Base-by-base conservation (phyloP, 805 yeast species). In the Barnettozyma populi region DNA sequence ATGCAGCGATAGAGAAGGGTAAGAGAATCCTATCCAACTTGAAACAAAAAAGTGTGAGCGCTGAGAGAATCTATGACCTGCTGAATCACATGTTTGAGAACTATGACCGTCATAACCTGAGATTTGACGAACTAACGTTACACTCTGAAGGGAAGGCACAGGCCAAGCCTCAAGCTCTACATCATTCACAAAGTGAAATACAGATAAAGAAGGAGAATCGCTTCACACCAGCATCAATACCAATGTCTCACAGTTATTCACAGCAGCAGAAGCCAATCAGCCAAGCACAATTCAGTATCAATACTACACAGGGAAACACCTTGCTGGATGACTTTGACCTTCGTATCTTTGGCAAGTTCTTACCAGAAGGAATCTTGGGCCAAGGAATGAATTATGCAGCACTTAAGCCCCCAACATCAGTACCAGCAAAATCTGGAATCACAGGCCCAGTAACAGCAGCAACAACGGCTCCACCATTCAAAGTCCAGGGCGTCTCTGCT, bases 281-380 rank as follows among this genome's bases (percentile, higher is more conserved):
- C 37, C 37, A 35, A 31, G 8, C 42, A 21, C 40, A 29, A 3
- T 24, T 39, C n/a, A 44, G 27, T 35, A 40, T 41, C 27, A 44
- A 44, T 31, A 41, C 50, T 7, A 40, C 50, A 9, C 43, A 35
- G 23, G 90, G 92, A 1, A 80, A 21, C 16, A 21, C 24, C 40
- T 5, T 84, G 31, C 83, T 87, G 72, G 95, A 88, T 62, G 84
- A 83, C 52, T 67, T 89, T 44, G 96, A 89, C 61, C 76, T 86
- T 51, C 90, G 87, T 59, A 73, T 89, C 16, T 88, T 89, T 69
- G 96, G 96, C 0, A 69, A 84, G 27, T 82, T 84, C 51, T 62
- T 87, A 39, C 96, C 96, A 1, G 90, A 94, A 0, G 85, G 84
- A 59, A 85, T 86, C 92, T 71, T 81, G 6, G 49, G 51, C 24